Base-by-base conservation (phyloP, 768 basidiomycete species). In the Ramaria sp. region DNA sequence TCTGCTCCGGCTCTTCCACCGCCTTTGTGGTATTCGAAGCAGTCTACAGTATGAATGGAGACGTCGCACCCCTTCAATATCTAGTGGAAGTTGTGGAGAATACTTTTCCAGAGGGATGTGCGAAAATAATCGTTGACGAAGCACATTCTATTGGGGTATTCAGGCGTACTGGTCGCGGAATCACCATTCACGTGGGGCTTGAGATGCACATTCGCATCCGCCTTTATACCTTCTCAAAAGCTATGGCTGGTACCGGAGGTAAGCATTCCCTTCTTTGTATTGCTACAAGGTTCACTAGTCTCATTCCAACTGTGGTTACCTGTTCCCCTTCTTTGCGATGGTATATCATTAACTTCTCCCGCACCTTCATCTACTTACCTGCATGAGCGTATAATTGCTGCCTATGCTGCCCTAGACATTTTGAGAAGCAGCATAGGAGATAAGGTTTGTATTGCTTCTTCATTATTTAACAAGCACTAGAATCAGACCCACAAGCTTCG, bases 21-120 rank as follows among this genome's bases (percentile, higher is more conserved):
- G 50, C 73, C 1, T 73, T 69, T 60, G 58, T 75, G 22, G 70
- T 69, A 1, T 61, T 73, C 9, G 73, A 75, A 62, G 63, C 65
- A 2, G 62, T 74, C 3, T 74, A 75, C 58, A 71, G 69, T 27
- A 75, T 75, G 73, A 72, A 75, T 53, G 73, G 73, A 3, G 73
- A 75, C 55, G 58, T 74, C n/a, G 62, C 65, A 0, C 71, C 69
- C n/a, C 57, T 75, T 34, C 52, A 44, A 1, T 61, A 62, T 18
- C 60, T 73, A 16, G 60, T 69, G 38, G 62, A 64, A 30, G 44
- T 64, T 0, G 54, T 72, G 16, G 59, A 70, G 20, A 25, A 20
- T n/a, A 62, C 57, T 8, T n/a, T 50, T 30, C 48, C 48, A 16
- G 63, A 60, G 56, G 66, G 60, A 50, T 60, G 55, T 57, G 63